Evolutionary conservation across 129 eudicot genomes (phyloP).

Genomic region (Flaveria bidentis): DNA sequence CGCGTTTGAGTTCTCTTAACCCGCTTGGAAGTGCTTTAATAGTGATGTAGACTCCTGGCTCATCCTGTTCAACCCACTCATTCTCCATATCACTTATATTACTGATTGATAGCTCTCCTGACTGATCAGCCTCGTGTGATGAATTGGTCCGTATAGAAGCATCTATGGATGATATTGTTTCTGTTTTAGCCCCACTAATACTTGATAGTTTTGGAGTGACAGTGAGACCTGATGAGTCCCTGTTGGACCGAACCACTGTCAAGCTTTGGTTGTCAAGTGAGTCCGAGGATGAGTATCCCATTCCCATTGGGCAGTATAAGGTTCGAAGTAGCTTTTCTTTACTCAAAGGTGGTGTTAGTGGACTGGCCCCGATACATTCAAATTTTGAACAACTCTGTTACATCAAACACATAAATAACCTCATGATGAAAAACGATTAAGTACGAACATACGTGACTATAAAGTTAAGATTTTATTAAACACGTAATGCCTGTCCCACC

Average conservation of each 20-base stretch:
- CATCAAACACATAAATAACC: background rate
- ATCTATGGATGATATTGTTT: constrained; percentile 63
- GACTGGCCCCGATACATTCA: constrained; percentile 72
- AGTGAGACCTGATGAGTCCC: constrained; percentile 60
- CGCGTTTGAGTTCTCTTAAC: constrained; percentile 84
- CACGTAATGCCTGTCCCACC: constrained; percentile 17
- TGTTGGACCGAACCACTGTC: constrained; percentile 41
- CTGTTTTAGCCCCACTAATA: constrained; percentile 81
- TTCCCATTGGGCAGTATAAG: constrained; percentile 60
- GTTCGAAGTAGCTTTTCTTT: constrained; percentile 76
- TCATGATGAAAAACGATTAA: background rate
- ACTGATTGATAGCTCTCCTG: constrained; percentile 76
- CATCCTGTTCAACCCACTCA: constrained; percentile 96
- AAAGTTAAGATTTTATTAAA: background rate
- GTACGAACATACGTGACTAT: background rate
- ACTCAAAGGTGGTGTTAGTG: constrained; percentile 80
- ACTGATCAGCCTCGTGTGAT: constrained; percentile 76
- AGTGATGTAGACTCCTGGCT: constrained; percentile 92
- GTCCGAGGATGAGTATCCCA: constrained; percentile 62
- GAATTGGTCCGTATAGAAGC: constrained; percentile 80
- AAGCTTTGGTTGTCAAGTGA: constrained; percentile 63
- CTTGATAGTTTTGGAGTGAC: constrained; percentile 78
- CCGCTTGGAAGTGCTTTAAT: constrained; percentile 88
- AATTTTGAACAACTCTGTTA: constrained; percentile 57
- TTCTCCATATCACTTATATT: constrained; percentile 77